phyloP scores from a whole-genome alignment of 768 basidiomycete genomes.

The Tylopilus vinaceipallidus region DNA sequence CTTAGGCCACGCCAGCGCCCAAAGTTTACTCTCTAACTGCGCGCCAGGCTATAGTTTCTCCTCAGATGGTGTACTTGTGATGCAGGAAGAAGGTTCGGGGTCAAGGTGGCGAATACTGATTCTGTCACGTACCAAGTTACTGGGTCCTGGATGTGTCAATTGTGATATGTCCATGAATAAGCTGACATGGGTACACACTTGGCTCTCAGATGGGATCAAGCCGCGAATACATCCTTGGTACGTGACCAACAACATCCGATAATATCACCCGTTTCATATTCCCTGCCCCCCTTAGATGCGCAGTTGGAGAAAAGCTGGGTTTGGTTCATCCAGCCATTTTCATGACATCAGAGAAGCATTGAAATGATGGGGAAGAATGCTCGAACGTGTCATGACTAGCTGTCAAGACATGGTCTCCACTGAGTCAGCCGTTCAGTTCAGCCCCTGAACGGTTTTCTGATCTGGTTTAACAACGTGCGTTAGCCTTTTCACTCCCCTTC shows the following conservation, averaged over 20 bases:
- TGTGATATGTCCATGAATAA: conserved; percentile 11
- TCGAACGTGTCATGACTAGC: not conserved
- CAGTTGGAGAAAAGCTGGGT: conserved; percentile 10
- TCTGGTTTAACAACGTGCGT: conserved; percentile 21
- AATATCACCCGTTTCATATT: conserved; percentile 20
- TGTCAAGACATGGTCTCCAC: not conserved
- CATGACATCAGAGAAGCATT: conserved; percentile 15
- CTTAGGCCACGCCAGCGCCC: conserved; percentile 1
- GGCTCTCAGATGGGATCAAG: conserved; percentile 2
- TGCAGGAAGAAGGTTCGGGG: not conserved
- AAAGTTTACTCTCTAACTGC: conserved; percentile 16
- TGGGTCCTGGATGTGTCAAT: conserved; percentile 16
- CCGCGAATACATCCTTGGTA: conserved; percentile 1
- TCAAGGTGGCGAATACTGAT: conserved; percentile 3
- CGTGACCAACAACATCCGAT: conserved; percentile 9
- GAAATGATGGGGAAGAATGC: not conserved
- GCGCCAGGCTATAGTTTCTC: not conserved
- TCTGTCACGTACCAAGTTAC: conserved; percentile 10
- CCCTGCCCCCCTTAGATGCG: conserved; percentile 5
- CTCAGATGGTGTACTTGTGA: not conserved
- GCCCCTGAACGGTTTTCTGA: not conserved
- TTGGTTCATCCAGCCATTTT: conserved; percentile 3
- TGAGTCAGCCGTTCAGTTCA: not conserved
- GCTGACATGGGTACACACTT: conserved; percentile 10
- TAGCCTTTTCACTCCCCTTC: conserved; percentile 14